These are phyloP conservation scores for Globomyces sp. DNA, from an alignment of 371 early-diverging fungal genomes.

Conservation along the genomic window DNA sequence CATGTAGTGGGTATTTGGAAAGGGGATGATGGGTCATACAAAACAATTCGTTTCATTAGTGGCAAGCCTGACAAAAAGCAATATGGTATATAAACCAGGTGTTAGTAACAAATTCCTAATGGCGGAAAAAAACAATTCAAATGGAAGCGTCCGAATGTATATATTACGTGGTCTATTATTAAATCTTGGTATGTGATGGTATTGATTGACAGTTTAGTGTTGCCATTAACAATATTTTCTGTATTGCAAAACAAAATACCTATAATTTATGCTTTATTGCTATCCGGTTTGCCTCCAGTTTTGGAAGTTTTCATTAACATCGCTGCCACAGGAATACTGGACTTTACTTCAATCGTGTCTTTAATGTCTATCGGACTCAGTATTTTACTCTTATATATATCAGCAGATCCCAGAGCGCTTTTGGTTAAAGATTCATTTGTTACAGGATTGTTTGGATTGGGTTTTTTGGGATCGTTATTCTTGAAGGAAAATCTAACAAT, in stretches of 20 bases:
- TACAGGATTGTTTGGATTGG: slow-evolving; percentile 12
- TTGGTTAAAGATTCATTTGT: slow-evolving; percentile 25
- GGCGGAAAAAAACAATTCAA: no score
- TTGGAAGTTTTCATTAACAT: slow-evolving; percentile 26
- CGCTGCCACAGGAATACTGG: slow-evolving; percentile 4
- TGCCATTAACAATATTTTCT: slow-evolving; percentile 21
- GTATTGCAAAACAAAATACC: slow-evolving; percentile 16
- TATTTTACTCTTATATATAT: slow-evolving; percentile 13
- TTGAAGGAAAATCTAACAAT: slow-evolving; percentile 21
- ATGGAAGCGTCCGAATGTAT: no score
- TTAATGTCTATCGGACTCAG: slow-evolving; percentile 15
- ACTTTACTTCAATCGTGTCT: slow-evolving; percentile 14
- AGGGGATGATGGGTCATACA: no score
- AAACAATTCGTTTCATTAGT: no score
- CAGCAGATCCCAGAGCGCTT: slow-evolving; percentile 14
- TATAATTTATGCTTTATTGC: slow-evolving; percentile 23
- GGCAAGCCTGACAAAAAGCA: no score
- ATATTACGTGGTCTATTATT: no score
- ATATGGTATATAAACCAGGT: no score
- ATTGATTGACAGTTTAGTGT: neutral
- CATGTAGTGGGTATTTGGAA: no score
- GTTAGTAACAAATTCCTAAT: no score
- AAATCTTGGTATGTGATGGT: no score
- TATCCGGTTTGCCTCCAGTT: slow-evolving; percentile 35
- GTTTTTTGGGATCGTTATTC: slow-evolving; percentile 12